Conservation (phyloP, 2,329 filamentous ascomycete genomes). For the Xylaria multiplex region DNA sequence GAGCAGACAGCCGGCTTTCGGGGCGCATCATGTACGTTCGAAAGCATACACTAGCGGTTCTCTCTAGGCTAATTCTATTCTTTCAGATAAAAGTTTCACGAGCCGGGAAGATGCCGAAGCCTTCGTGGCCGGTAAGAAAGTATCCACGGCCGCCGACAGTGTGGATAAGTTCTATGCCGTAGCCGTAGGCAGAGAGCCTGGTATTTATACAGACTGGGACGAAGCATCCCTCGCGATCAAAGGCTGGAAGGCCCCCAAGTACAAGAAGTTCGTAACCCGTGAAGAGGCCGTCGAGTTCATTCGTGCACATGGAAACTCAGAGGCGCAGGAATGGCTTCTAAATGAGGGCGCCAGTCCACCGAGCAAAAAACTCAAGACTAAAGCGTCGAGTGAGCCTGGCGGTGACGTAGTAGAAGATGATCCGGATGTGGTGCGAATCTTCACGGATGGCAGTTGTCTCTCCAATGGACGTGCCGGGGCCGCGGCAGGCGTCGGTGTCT, state of each 20-base stretch:
- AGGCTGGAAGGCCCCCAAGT: conserved; percentile 75
- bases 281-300: conserved; percentile 85
- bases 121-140: conserved; percentile 73
- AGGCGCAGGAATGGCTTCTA: conserved; percentile 56
- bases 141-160: conserved; percentile 51
- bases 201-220: conserved; percentile 72
- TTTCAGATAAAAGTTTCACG: conserved; percentile 80
- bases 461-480: conserved; percentile 67
- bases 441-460: conserved; percentile 71
- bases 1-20: conserved; percentile 68
- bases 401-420: conserved; percentile 35
- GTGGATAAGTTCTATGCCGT: conserved; percentile 68
- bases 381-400: conserved; percentile 25
- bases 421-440: conserved; percentile 58
- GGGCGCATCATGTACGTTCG: conserved; percentile 73
- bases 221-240: conserved; percentile 77
- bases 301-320: conserved; percentile 56
- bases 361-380: conserved; percentile 50
- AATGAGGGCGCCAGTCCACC: conserved; percentile 51
- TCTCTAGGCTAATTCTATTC: conserved; percentile 25
- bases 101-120: conserved; percentile 79
- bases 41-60: conserved; percentile 19
- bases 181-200: conserved; percentile 66
- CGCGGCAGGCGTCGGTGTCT: conserved; percentile 70
- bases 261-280: conserved; percentile 74